Evolutionary conservation across 2,329 filamentous ascomycete species (phyloP).

Genomic region (Xylariomycetidae sp.): DNA sequence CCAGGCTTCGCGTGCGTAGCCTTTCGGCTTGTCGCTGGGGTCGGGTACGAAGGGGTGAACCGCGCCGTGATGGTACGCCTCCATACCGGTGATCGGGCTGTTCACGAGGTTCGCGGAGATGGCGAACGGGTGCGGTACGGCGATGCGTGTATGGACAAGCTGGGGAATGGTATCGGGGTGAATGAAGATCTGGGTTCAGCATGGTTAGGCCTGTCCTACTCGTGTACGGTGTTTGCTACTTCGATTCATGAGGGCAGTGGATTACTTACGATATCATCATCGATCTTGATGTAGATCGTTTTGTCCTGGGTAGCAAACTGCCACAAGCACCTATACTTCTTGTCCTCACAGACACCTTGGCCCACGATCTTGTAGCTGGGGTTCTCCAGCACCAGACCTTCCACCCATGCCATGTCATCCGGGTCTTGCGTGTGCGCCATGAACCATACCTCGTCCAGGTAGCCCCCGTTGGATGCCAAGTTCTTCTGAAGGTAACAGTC

Average conservation of each 20-base stretch:
- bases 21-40: constrained; percentile 17
- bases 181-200: constrained; percentile 18
- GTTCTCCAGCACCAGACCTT: constrained; percentile 30
- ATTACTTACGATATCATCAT: constrained; percentile 37
- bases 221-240: too few species aligned
- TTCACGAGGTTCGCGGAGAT: constrained; percentile 54
- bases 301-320: constrained; percentile 24
- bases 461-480: constrained; percentile 36
- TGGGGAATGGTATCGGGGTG: constrained; percentile 40
- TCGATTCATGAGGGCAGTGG: neutral
- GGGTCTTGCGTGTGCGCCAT: constrained; percentile 34
- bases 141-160: constrained; percentile 45
- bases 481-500: constrained; percentile 42
- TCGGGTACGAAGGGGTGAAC: constrained; percentile 50
- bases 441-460: constrained; percentile 39
- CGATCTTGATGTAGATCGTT: constrained; percentile 37
- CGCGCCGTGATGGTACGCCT: constrained; percentile 48
- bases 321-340: constrained; percentile 30
- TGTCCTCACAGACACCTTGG: constrained; percentile 28
- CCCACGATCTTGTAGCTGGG: constrained; percentile 30
- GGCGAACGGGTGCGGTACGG: constrained; percentile 42
- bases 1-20: constrained; percentile 29
- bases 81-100: constrained; percentile 45
- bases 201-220: neutral
- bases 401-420: constrained; percentile 33